A percentile compares a stretch with the other conserved stretches of the same genome.
Evolutionary conservation across 202 grass and related monocot species (phyloP).

Genomic region (Elaeis oleifera): DNA sequence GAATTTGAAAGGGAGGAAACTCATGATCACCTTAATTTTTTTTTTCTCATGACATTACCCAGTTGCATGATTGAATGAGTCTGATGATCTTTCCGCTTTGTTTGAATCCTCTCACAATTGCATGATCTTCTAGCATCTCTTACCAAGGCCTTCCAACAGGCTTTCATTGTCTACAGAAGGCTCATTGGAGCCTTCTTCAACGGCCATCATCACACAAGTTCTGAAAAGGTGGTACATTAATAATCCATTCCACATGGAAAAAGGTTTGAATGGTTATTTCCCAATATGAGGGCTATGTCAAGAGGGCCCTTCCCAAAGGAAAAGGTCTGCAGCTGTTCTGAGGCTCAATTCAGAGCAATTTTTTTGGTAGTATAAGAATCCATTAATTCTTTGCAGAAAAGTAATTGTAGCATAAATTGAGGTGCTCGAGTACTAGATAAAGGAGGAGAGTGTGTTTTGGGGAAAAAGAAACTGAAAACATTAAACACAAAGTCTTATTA

Average conservation of each 20-base stretch:
- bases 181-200: not conserved
- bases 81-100: too few species aligned
- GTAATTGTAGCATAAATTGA: too few species aligned
- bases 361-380: not conserved
- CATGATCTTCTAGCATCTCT: not conserved
- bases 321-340: not conserved
- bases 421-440: too few species aligned
- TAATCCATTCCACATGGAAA: constrained; percentile 4
- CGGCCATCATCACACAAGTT: not conserved
- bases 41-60: too few species aligned
- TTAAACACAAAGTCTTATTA: too few species aligned
- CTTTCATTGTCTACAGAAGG: not conserved
- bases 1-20: too few species aligned
- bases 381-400: too few species aligned
- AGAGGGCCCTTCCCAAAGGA: not conserved
- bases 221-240: not conserved
- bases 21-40: too few species aligned
- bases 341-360: not conserved
- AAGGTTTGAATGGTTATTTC: constrained; percentile 1
- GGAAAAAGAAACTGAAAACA: too few species aligned
- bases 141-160: not conserved
- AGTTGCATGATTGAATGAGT: too few species aligned
- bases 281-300: not conserved
- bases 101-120: too few species aligned
- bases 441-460: too few species aligned